These are phyloP conservation scores for Pelargonium fulgidum DNA, from an alignment of 441 rosid species.

Conservation along the genomic window DNA sequence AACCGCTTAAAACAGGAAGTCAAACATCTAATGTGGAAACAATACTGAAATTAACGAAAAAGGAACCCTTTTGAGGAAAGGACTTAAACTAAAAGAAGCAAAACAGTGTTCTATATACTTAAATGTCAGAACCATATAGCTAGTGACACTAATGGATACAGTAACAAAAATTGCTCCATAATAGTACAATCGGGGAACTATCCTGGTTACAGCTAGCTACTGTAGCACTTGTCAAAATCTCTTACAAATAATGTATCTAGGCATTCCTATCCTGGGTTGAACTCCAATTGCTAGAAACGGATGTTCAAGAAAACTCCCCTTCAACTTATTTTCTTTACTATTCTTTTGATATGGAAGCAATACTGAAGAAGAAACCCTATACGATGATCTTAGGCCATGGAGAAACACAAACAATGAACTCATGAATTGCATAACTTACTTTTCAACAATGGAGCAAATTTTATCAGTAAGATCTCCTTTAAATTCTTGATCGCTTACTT, in stretches of 20 bases:
- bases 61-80: too few relatives aligned
- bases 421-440: slow-evolving; percentile 50
- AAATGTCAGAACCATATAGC: background rate
- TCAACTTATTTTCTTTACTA: background rate
- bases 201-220: background rate
- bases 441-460: slow-evolving; percentile 90
- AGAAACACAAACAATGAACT: background rate
- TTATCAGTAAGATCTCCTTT: slow-evolving; percentile 96
- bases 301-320: background rate
- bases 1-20: too few relatives aligned
- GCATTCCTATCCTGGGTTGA: too few relatives aligned
- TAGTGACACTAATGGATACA: background rate
- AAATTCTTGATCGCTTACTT: slow-evolving; percentile 91
- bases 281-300: too few relatives aligned
- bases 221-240: too few relatives aligned
- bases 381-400: slow-evolving; percentile 4
- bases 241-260: too few relatives aligned
- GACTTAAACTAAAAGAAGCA: too few relatives aligned
- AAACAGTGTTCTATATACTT: background rate
- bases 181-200: background rate
- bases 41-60: too few relatives aligned
- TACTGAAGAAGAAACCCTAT: slow-evolving; percentile 10
- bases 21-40: too few relatives aligned
- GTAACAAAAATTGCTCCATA: background rate
- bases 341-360: background rate